Percentiles rank a stretch among this genome's conserved stretches.
Evolutionary conservation across 23 red algal species (phyloP).

Genomic region (Gracilaria domingensis): DNA sequence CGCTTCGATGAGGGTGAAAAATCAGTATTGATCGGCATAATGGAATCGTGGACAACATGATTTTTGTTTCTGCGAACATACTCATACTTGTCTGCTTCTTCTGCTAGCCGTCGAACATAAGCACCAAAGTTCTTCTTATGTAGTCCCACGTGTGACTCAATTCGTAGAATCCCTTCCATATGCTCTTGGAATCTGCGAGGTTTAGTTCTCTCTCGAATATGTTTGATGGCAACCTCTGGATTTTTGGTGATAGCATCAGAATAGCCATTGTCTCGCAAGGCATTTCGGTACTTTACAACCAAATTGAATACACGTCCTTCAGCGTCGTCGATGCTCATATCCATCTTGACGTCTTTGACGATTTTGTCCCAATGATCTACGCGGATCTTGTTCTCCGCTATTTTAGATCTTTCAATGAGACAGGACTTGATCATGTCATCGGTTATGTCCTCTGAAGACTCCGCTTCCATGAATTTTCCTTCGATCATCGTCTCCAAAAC

Average conservation of each 20-base stretch:
- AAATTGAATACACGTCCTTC: conserved; percentile 22
- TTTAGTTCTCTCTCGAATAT: conserved; percentile 26
- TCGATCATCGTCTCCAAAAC: neutral
- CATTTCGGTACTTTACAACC: conserved; percentile 3
- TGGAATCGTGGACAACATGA: neutral
- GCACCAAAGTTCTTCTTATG: conserved; percentile 48
- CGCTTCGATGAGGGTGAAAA: too few species aligned
- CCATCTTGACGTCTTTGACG: conserved; percentile 28
- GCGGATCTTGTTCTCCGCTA: neutral
- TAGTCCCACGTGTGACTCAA: neutral
- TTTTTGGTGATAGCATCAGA: conserved; percentile 17
- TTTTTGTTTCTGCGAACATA: conserved; percentile 1
- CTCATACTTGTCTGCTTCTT: conserved; percentile 10
- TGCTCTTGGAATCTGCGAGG: conserved; percentile 24
- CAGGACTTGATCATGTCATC: conserved; percentile 17
- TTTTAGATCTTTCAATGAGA: neutral
- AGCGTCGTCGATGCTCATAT: conserved; percentile 25
- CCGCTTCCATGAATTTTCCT: conserved; percentile 6
- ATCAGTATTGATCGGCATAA: neutral
- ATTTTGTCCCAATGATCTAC: conserved; percentile 13
- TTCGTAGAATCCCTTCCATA: too few species aligned
- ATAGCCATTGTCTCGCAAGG: too few species aligned
- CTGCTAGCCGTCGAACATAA: conserved; percentile 16
- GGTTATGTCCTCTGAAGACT: neutral
- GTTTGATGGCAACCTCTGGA: conserved; percentile 49